Conservation (phyloP, 2,329 filamentous ascomycete genomes). For the Capronia americana region DNA sequence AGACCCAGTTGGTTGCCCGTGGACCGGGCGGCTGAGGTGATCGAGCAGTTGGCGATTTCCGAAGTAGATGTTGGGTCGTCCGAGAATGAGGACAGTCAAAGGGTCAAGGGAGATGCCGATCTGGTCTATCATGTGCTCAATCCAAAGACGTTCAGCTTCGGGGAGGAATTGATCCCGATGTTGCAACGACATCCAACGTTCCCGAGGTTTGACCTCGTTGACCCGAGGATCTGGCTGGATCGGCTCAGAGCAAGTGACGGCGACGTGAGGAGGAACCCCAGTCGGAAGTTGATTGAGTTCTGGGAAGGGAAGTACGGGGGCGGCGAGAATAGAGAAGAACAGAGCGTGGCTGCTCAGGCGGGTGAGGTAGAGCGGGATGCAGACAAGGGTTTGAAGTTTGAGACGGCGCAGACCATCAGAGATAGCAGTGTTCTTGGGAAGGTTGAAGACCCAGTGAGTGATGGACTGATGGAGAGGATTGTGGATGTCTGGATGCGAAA, state of each 20-base stretch:
- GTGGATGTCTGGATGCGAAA: slow-evolving; percentile 28
- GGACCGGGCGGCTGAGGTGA: slow-evolving; percentile 47
- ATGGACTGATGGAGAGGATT: slow-evolving; percentile 19
- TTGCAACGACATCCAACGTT: slow-evolving; percentile 40
- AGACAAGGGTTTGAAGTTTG: slow-evolving; percentile 23
- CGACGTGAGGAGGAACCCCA: slow-evolving; percentile 49
- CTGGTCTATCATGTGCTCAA: slow-evolving; percentile 60
- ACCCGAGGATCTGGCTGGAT: slow-evolving; percentile 50
- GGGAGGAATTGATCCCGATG: slow-evolving; percentile 57
- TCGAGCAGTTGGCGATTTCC: slow-evolving; percentile 42
- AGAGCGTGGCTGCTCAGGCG: background rate
- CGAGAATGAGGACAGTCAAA: background rate
- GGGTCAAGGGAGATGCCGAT: slow-evolving; percentile 39
- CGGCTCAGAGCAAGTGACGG: slow-evolving; percentile 46
- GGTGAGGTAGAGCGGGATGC: background rate
- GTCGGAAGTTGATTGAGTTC: slow-evolving; percentile 55
- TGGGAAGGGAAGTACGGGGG: slow-evolving; percentile 50
- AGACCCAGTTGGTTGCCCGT: slow-evolving; percentile 52
- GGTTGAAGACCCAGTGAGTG: slow-evolving; percentile 16
- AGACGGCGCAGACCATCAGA: slow-evolving; percentile 17
- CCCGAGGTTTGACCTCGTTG: slow-evolving; percentile 44
- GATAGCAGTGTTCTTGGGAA: slow-evolving; percentile 16
- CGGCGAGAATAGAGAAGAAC: background rate
- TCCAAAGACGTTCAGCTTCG: slow-evolving; percentile 51
- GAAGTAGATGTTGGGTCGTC: background rate